A percentile compares a stretch with the other conserved stretches of the same genome.
phyloP scores from a whole-genome alignment of 768 basidiomycete genomes.

The Boletus eberwhitei region DNA sequence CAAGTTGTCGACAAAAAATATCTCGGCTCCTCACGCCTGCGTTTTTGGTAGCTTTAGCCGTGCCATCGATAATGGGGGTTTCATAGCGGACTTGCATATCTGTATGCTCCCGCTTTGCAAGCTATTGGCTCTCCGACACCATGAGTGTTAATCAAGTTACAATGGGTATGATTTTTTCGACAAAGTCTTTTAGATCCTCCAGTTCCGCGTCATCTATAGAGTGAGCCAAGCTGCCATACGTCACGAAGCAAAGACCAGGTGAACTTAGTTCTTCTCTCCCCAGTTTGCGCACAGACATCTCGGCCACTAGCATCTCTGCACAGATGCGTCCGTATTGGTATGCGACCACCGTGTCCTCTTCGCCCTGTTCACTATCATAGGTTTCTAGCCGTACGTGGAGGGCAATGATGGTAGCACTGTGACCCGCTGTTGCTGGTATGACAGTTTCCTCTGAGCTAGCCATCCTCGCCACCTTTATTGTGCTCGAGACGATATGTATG shows the following conservation, averaged over 20 bases:
- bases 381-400: background rate
- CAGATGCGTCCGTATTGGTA: background rate
- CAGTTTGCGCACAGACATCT: background rate
- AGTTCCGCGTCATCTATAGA: background rate
- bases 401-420: background rate
- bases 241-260: slow-evolving; percentile 3
- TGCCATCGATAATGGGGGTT: background rate
- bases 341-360: background rate
- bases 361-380: background rate
- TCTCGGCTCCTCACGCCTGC: slow-evolving; percentile 1
- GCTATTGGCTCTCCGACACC: background rate
- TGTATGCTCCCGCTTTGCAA: background rate
- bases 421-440: background rate
- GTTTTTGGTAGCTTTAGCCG: background rate
- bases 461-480: background rate
- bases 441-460: background rate
- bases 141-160: no score
- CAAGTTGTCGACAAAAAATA: slow-evolving; percentile 14
- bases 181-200: background rate
- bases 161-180: background rate
- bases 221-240: background rate
- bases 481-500: background rate
- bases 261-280: background rate
- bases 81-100: background rate
- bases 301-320: background rate